phyloP scores from a whole-genome alignment of 2,329 filamentous ascomycete genomes.

The Stromatinia cepivora region DNA sequence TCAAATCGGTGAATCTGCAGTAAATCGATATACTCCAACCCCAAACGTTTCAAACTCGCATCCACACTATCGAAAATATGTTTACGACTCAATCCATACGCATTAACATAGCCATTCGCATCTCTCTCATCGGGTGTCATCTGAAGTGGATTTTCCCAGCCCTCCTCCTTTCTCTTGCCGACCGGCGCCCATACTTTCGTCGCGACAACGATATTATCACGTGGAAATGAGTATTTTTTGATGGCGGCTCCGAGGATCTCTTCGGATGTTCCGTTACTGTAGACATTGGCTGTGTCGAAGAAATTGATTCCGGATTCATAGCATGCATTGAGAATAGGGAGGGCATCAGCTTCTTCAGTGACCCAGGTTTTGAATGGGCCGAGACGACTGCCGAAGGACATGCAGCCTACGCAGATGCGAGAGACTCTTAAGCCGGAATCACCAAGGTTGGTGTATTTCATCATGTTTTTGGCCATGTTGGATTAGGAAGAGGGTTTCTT shows the following conservation, averaged over 20 bases:
- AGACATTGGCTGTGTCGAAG: slow-evolving; percentile 50
- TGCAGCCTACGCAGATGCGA: slow-evolving; percentile 52
- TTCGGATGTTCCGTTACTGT: slow-evolving; percentile 53
- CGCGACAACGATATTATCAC: slow-evolving; percentile 63
- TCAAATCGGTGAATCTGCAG: slow-evolving; percentile 62
- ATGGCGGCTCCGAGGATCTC: slow-evolving; percentile 53
- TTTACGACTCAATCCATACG: slow-evolving; percentile 58
- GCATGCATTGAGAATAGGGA: slow-evolving; percentile 54
- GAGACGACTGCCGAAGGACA: slow-evolving; percentile 48
- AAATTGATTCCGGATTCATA: slow-evolving; percentile 54
- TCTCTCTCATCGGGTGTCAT: slow-evolving; percentile 38
- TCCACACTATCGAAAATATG: slow-evolving; percentile 67
- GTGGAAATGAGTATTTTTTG: slow-evolving; percentile 62
- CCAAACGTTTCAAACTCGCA: slow-evolving; percentile 53
- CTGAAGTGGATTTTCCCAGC: slow-evolving; percentile 23
- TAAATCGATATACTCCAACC: slow-evolving; percentile 49
- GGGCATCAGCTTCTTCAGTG: slow-evolving; percentile 40
- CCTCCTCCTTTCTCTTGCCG: slow-evolving; percentile 20
- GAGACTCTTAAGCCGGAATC: slow-evolving; percentile 54
- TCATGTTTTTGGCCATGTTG: slow-evolving; percentile 12
- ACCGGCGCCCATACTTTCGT: slow-evolving; percentile 55
- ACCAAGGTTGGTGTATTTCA: slow-evolving; percentile 40
- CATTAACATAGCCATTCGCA: slow-evolving; percentile 47
- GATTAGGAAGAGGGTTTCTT: neutral
- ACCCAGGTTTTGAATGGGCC: slow-evolving; percentile 18